Evolutionary conservation across 2,329 filamentous ascomycete genomes (phyloP).

Genomic region (Botrytis cinerea): DNA sequence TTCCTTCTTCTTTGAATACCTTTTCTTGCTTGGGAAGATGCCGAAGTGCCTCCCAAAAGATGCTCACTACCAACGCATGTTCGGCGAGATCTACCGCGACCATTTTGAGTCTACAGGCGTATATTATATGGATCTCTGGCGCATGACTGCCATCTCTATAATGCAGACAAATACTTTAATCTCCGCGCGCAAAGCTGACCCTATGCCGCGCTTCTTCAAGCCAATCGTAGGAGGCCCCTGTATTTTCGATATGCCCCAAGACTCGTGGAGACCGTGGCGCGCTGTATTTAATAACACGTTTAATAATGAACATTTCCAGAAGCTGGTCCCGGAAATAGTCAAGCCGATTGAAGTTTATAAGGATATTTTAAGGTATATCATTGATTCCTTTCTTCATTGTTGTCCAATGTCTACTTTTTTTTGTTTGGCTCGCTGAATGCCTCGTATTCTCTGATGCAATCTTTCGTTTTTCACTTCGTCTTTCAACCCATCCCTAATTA

Average conservation of each 20-base stretch:
- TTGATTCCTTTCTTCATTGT: neutral
- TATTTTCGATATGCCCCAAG: conserved; percentile 31
- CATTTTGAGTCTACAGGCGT: conserved; percentile 27
- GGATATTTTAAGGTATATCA: conserved; percentile 18
- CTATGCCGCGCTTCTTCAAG: conserved; percentile 27
- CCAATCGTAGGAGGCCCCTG: conserved; percentile 25
- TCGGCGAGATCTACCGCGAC: conserved; percentile 29
- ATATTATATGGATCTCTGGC: conserved; percentile 37
- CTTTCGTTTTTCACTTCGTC: neutral
- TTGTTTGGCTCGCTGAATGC: neutral
- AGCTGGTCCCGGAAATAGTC: conserved; percentile 24
- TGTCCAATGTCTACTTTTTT: neutral
- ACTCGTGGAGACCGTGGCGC: conserved; percentile 33
- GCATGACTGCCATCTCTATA: conserved; percentile 31
- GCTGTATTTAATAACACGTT: conserved; percentile 35
- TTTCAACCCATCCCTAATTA: neutral
- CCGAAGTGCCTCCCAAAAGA: conserved; percentile 19
- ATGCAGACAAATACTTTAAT: conserved; percentile 29
- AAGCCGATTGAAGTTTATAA: conserved; percentile 24
- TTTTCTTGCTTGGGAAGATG: neutral
- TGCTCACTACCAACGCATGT: conserved; percentile 29
- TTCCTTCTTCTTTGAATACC: neutral
- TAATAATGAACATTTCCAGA: conserved; percentile 24
- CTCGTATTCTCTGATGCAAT: neutral
- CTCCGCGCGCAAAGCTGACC: conserved; percentile 25